These are phyloP conservation scores for Fusarium palustre DNA, from an alignment of 2,329 filamentous ascomycete species.

Conservation along the genomic window DNA sequence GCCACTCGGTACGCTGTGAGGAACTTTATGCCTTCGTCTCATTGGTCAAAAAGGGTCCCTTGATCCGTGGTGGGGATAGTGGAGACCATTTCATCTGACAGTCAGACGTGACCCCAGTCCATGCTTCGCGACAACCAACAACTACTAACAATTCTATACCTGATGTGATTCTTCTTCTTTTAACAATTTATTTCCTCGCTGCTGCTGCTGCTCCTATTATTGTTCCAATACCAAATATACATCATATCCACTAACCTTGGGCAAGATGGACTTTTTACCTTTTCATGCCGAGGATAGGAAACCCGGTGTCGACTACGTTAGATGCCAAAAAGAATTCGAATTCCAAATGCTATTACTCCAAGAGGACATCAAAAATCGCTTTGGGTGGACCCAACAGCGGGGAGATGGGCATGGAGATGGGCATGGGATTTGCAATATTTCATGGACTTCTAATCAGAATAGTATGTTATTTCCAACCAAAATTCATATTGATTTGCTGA, in stretches of 20 bases:
- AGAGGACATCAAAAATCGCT: slow-evolving; percentile 4
- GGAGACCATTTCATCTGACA: background rate
- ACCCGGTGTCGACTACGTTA: slow-evolving; percentile 5
- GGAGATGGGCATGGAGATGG: background rate
- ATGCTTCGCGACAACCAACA: background rate
- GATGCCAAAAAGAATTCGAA: slow-evolving; percentile 4
- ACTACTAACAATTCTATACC: background rate
- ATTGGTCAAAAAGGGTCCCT: background rate
- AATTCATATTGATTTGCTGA: background rate
- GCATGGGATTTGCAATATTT: background rate
- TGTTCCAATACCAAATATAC: accelerated
- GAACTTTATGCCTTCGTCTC: background rate
- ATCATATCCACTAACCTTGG: accelerated
- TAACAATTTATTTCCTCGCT: background rate
- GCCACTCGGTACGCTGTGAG: background rate
- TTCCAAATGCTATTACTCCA: slow-evolving; percentile 1
- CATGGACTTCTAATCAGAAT: background rate
- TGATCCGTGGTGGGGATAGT: background rate
- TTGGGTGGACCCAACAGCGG: slow-evolving; percentile 2
- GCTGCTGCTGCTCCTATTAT: too few species aligned
- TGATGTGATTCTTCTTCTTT: background rate
- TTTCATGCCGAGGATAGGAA: background rate
- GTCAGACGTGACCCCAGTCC: background rate
- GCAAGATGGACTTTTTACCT: background rate
- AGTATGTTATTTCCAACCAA: background rate